Conservation (phyloP, 73 alveolate genomes). For the Blepharisma japonicum region DNA sequence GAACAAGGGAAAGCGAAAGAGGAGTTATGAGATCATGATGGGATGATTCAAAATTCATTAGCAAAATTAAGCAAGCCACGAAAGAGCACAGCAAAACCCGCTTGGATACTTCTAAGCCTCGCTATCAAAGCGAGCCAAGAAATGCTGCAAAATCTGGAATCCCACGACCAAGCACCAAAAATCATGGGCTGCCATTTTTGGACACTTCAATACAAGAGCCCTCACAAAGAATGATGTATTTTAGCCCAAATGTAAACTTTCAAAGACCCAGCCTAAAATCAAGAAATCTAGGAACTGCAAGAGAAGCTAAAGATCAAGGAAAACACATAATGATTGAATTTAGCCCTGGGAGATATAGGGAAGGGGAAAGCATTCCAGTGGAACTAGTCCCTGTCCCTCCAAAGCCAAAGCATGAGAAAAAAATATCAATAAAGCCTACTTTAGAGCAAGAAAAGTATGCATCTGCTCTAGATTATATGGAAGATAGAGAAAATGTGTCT, state of each 20-base stretch:
- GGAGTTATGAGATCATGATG: too few relatives aligned
- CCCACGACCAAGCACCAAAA: too few relatives aligned
- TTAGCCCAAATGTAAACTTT: not conserved
- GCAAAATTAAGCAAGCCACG: too few relatives aligned
- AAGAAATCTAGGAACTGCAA: not conserved
- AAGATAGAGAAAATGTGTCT: too few relatives aligned
- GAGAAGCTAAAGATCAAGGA: not conserved
- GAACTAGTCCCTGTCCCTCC: constrained; percentile 21
- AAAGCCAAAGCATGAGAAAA: not conserved
- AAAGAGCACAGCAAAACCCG: too few relatives aligned
- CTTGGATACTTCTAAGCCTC: too few relatives aligned
- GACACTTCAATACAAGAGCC: too few relatives aligned
- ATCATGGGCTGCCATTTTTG: too few relatives aligned
- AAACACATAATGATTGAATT: constrained; percentile 12
- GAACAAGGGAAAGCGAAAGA: too few relatives aligned
- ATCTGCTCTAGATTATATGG: too few relatives aligned
- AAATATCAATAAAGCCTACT: not conserved
- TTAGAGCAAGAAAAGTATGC: not conserved
- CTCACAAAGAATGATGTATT: not conserved
- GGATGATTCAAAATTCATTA: too few relatives aligned
- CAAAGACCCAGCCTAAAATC: not conserved
- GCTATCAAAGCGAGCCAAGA: constrained; percentile 23
- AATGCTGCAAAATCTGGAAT: not conserved
- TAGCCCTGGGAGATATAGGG: not conserved
- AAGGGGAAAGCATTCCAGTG: constrained; percentile 6